Base-by-base conservation (phyloP, 2,329 filamentous ascomycete species). In the Colletotrichum eremochloae region DNA sequence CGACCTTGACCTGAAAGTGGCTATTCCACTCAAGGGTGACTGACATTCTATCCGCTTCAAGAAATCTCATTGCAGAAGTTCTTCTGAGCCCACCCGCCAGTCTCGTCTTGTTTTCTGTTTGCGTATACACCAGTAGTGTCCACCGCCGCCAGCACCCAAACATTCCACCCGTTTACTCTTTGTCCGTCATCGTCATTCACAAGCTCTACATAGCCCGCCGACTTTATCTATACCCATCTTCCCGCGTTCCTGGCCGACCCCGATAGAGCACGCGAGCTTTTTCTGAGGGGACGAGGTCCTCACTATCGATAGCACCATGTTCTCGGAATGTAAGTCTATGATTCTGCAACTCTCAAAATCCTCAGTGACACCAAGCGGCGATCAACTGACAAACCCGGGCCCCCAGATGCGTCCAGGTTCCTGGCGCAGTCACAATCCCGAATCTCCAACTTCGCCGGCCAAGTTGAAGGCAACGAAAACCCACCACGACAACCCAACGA, bases 391-490 rank as follows among this genome's bases (percentile, higher is more conserved):
- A 79, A 66, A 80, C 74, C 11, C 60, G 58, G 44, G 65, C 61
- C 65, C 65, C 66, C 79, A 98, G 96, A 98, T 92, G 96, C 96
- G 79, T 98, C 96, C 76, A 93, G 92, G 77, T 99, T 99, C 82
- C 91, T 99, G 78, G 94, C 95, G 74, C 96, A 98, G 89, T 98
- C 95, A 76, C 95, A 97, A 86, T 97, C 95, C 74, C 92, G 94
- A 75, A 87, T 98, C 78, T 94, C 93, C 76, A 90, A 86, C 81
- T 91, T 95, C 73, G 76, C 69, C 65, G 89, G 86, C 83, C 89
- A 92, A 80, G 83, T 89, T 72, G 90, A 84, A 74, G 84, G 82
- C 74, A 83, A 83, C 67, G 79, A 82, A 24, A 67, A 79, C 63
- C 75, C 80, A 31, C 75, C 74, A 50, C 80, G 82, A 62, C 81